Evolutionary conservation across 148 eudicot genomes (phyloP), one percentile per base, ranked within the genome.

Genomic region (Selenicereus undatus): DNA sequence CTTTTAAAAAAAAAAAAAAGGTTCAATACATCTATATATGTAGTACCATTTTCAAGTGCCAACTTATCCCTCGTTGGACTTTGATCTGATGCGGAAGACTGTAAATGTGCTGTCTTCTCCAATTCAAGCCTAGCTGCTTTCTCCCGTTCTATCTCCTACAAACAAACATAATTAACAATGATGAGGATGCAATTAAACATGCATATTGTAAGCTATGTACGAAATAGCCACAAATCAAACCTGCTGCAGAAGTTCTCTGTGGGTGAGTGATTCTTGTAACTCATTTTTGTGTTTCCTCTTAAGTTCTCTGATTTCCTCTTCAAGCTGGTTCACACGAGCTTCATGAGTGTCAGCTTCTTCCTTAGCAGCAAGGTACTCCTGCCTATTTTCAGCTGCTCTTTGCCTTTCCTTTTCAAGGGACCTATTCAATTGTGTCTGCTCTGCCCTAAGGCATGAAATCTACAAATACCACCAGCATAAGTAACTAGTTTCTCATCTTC

Each of bases 351-450:
- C 99, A 80, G 95, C 90, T 84, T 90, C 94, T 85, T 96, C 99
- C 87, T 92, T 96, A 58, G 91, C 84, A 13, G 94, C 94, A 84
- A 96, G 97, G 86, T 92, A 96, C 76, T 96, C 99, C 84, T 93
- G 99, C 85, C 98, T 89, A 84, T 85, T 85, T 81, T 96, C 99
- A 80, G 97, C 91, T 77, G 99, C 99, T 80, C 95, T 89, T 79
- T 96, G 99, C 88, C 99, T 93, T 86, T 96, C 99, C 85, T 96
- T 96, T 78, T 96, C 99, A 66, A 96, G 93, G 77, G 99, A 92
- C 87, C 86, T 93, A 68, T 90, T 87, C 76, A 96, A 82, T 81
- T 96, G 99, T 35, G 97, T 91, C 92, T 96, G 98, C 88, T 96
- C 99, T 32, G 99, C 89, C 81, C 99, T 91, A 66, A 91, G 91